A percentile compares a stretch with the other conserved stretches of the same genome.
These are phyloP conservation scores for Kalaharituber pfeilii DNA, from an alignment of 2,329 filamentous ascomycete genomes.

Conservation along the genomic window DNA sequence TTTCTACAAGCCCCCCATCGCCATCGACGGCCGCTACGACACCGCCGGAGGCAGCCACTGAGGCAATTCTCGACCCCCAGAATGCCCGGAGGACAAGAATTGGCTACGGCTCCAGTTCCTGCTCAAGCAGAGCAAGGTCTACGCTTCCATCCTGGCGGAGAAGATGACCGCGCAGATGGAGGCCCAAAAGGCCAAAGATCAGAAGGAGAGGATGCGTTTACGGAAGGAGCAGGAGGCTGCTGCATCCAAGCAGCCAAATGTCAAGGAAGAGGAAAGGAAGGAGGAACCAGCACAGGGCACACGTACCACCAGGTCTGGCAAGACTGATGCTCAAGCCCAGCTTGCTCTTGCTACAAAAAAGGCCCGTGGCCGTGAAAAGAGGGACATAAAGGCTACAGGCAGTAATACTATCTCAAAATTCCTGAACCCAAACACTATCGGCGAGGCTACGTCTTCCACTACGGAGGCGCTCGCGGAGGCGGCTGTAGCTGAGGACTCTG, in stretches of 20 bases:
- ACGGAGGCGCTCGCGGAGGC: constrained; percentile 42
- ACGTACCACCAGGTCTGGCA: not conserved
- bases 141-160: constrained; percentile 20
- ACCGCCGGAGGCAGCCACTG: not conserved
- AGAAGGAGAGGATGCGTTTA: too few species aligned
- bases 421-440: not conserved
- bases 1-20: not conserved
- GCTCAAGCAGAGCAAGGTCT: constrained; percentile 21
- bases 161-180: constrained; percentile 31
- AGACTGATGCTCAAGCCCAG: not conserved
- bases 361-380: not conserved
- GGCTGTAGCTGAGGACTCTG: constrained; percentile 37
- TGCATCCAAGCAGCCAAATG: constrained; percentile 9
- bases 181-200: constrained; percentile 26
- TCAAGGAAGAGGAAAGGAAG: constrained; percentile 21
- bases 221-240: constrained; percentile 8
- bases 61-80: not conserved
- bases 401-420: not conserved
- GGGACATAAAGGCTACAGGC: not conserved
- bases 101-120: constrained; percentile 19
- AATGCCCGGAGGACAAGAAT: constrained; percentile 12
- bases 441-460: constrained; percentile 27
- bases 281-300: not conserved
- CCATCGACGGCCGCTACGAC: not conserved
- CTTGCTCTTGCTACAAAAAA: not conserved